Conservation (phyloP, 2,329 filamentous ascomycete genomes). For the Fusarium secorum region DNA sequence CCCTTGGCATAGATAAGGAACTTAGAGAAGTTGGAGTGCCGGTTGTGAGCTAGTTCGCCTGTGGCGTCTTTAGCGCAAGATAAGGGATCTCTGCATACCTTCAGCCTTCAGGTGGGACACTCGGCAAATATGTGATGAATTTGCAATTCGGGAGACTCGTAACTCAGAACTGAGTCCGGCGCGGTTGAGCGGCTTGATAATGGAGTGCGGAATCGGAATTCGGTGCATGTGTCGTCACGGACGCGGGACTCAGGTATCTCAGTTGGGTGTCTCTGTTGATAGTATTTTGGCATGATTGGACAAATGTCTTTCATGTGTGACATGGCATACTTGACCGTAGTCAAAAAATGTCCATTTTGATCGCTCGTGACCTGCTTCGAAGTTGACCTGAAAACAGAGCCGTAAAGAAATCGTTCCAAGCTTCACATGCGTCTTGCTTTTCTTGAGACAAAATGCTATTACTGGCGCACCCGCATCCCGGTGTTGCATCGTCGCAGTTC, state of each 20-base stretch:
- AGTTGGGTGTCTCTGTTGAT: slow-evolving; percentile 10
- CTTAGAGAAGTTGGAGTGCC: neutral
- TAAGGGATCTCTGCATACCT: slow-evolving; percentile 25
- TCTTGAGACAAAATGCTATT: neutral
- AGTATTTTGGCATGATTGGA: neutral
- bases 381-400: neutral
- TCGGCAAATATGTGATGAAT: neutral
- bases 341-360: neutral
- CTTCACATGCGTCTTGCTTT: neutral
- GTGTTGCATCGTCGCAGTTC: neutral
- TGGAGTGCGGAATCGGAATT: neutral
- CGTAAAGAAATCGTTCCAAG: neutral
- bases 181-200: neutral
- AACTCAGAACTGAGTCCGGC: neutral
- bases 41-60: slow-evolving; percentile 5
- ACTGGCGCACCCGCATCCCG: neutral
- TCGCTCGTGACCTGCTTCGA: neutral
- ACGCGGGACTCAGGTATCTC: neutral
- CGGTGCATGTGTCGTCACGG: slow-evolving; percentile 7
- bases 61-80: slow-evolving; percentile 36
- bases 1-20: slow-evolving; percentile 27
- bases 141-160: neutral
- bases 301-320: neutral
- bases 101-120: slow-evolving; percentile 1
- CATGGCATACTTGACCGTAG: neutral